Conservation (phyloP, 768 basidiomycete species). For the Xerocomellus intermedius region DNA sequence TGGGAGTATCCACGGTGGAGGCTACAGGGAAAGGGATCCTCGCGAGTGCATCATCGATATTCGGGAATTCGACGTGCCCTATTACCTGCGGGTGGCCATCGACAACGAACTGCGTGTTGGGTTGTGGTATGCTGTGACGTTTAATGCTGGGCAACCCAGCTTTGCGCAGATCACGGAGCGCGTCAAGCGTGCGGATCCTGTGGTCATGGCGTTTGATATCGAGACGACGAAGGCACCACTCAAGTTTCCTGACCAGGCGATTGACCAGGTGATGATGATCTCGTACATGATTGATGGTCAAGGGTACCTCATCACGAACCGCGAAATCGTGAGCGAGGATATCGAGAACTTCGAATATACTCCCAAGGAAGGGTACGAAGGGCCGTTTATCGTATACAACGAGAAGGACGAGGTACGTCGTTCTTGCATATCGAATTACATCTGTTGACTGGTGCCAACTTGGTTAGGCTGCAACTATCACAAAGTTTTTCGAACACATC, state of each 20-base stretch:
- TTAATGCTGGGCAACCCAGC: constrained; percentile 73
- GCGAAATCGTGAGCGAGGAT: constrained; percentile 95
- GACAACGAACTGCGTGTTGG: constrained; percentile 98
- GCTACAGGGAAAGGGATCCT: constrained; percentile 70
- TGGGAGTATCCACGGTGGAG: constrained; percentile 37
- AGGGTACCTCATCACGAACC: constrained; percentile 95
- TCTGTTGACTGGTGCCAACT: neutral
- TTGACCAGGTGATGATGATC: constrained; percentile 99
- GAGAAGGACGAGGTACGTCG: constrained; percentile 80
- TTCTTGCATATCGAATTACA: neutral
- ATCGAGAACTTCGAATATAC: constrained; percentile 99
- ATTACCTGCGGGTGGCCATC: constrained; percentile 98
- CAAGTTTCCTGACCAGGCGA: constrained; percentile 94
- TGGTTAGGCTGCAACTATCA: constrained; percentile 73
- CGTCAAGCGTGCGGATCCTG: constrained; percentile 97
- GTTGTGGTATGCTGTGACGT: constrained; percentile 93
- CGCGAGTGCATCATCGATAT: constrained; percentile 91
- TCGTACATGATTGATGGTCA: constrained; percentile 99
- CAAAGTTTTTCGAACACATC: constrained; percentile 90
- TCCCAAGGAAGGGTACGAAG: constrained; percentile 96
- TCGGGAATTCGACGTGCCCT: constrained; percentile 95
- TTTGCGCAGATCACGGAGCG: constrained; percentile 74
- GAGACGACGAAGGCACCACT: constrained; percentile 99
- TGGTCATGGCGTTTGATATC: constrained; percentile 99
- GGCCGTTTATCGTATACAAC: constrained; percentile 94